Evolutionary conservation across 1,284 basidiomycete species (phyloP).

Genomic region (Rhodotorula sp.): DNA sequence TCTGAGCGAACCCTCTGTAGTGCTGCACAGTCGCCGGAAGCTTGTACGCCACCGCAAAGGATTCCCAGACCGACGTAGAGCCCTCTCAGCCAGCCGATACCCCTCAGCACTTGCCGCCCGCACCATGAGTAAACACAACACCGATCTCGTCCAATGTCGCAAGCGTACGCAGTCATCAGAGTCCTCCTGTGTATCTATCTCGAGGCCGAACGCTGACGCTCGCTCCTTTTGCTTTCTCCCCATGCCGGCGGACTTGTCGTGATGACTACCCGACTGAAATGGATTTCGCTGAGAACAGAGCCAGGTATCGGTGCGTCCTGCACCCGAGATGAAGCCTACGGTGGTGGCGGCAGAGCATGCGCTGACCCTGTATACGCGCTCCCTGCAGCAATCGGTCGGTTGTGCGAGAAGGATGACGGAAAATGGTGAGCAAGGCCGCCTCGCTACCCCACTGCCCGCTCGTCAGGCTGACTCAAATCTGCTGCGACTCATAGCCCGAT

Average conservation of each 20-base stretch:
- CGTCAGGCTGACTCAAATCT: neutral
- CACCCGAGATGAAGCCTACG: neutral
- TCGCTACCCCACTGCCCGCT: too few relatives aligned
- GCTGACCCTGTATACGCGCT: neutral
- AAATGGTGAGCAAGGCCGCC: slow-evolving; percentile 83
- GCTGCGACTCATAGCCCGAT: slow-evolving; percentile 67
- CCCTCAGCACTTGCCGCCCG: too few relatives aligned
- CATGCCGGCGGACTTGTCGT: too few relatives aligned
- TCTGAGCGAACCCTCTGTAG: too few relatives aligned
- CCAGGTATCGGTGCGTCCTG: slow-evolving; percentile 1
- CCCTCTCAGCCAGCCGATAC: too few relatives aligned
- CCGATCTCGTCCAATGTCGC: slow-evolving; percentile 43
- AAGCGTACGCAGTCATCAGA: slow-evolving; percentile 33
- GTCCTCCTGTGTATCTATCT: neutral
- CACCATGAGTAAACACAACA: slow-evolving; percentile 27
- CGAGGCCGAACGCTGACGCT: neutral
- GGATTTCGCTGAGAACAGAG: neutral
- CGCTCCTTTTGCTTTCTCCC: too few relatives aligned
- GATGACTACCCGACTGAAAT: neutral
- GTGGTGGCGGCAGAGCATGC: neutral
- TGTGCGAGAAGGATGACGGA: slow-evolving; percentile 99
- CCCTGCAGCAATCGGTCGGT: slow-evolving; percentile 78
- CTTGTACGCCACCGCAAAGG: too few relatives aligned
- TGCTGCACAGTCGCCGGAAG: neutral
- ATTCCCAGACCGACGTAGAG: too few relatives aligned